A percentile compares a stretch with the other conserved stretches of the same genome.
phyloP scores from a whole-genome alignment of 441 rosid genomes.

The Metrosideros polymorpha region DNA sequence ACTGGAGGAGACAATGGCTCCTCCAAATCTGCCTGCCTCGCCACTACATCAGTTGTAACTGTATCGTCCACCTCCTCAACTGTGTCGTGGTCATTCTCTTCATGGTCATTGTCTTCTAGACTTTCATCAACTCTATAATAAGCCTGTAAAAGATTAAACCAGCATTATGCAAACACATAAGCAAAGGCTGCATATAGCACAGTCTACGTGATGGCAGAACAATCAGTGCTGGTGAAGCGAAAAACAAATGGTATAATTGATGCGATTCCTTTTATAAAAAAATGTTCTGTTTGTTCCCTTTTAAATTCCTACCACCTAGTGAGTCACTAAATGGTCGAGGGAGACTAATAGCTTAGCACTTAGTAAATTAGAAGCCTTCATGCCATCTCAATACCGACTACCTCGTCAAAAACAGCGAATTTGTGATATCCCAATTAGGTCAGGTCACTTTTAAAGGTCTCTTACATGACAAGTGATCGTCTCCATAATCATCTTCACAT shows the following conservation, averaged over 20 bases:
- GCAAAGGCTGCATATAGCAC: background rate
- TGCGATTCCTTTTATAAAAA: background rate
- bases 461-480: background rate
- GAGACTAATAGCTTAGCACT: background rate
- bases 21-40: background rate
- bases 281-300: background rate
- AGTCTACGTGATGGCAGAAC: background rate
- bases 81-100: background rate
- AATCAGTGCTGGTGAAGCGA: background rate
- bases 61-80: background rate
- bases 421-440: background rate
- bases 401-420: background rate
- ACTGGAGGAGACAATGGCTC: background rate
- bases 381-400: background rate
- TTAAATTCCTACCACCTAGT: background rate
- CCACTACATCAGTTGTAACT: conserved; percentile 5
- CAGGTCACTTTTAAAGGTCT: background rate
- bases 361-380: background rate
- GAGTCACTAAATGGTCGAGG: background rate
- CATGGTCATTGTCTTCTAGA: conserved; percentile 5
- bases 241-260: background rate
- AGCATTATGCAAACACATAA: background rate
- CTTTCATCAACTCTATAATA: conserved; percentile 52
- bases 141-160: conserved; percentile 20
- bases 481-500: background rate